Base-by-base conservation (phyloP, 345 rosid genomes). In the Lagerstroemia speciosa region DNA sequence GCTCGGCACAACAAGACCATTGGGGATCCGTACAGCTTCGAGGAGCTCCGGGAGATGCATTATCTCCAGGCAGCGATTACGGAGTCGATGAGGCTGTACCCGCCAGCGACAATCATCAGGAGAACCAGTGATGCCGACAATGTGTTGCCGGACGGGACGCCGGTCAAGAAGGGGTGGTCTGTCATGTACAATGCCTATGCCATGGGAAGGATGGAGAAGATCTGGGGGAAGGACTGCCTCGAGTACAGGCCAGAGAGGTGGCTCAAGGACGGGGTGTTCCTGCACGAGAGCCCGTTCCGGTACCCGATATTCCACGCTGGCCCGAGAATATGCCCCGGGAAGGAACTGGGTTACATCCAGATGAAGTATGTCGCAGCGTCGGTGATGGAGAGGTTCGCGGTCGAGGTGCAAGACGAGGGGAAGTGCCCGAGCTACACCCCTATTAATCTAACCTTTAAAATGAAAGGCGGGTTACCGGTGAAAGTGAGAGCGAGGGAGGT, bases 71-170 rank as follows among this genome's bases (percentile, higher is more conserved):
- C 83, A 9, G 64, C 82, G 0, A 65, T 86, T 0, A 77, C 77
- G 30, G 87, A 86, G 58, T 15, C 62, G 64, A 80, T 86, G 86
- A 65, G 86, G 75, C 55, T 82, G 20, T 83, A 83, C 65, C 87
- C 85, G 22, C 87, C 86, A 14, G 87, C n/a, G n/a, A n/a, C n/a
- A n/a, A n/a, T n/a, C n/a, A n/a, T n/a, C n/a, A n/a, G n/a, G n/a
- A n/a, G n/a, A n/a, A n/a, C n/a, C n/a, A n/a, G n/a, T n/a, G n/a
- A n/a, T n/a, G n/a, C n/a, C n/a, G 74, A 71, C 50, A 84, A 85
- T 20, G 79, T 79, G 2, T 71, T 79, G 66, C 78, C 80, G 0
- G 87, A 85, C 53, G 89, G 85, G 29, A 83, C 79, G 3, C 33
- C 3, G 36, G 74, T 86, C n/a, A 76, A 40, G 77, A 80, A 77